A percentile compares a stretch with the other conserved stretches of the same genome.
These are phyloP conservation scores for Schwanniomyces polymorphus DNA, from an alignment of 805 yeast species.

Conservation along the genomic window DNA sequence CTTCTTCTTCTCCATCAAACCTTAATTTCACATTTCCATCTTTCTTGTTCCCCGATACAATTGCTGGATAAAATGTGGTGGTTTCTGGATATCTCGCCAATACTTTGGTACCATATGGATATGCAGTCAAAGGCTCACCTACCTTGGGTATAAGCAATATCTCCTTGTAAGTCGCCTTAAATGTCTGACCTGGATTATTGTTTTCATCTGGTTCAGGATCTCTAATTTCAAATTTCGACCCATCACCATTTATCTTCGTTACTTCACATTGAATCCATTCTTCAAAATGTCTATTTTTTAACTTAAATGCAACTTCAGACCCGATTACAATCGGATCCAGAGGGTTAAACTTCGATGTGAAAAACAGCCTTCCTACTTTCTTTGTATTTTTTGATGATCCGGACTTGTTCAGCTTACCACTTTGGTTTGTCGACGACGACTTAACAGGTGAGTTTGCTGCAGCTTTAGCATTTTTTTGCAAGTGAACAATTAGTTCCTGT, in stretches of 20 bases:
- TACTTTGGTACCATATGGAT: slow-evolving; percentile 78
- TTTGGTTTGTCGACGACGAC: slow-evolving; percentile 2
- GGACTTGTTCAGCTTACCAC: slow-evolving; percentile 2
- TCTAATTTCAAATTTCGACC: slow-evolving; percentile 78
- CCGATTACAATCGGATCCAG: slow-evolving; percentile 60
- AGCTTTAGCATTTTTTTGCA: slow-evolving; percentile 16
- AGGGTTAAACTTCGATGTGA: slow-evolving; percentile 59
- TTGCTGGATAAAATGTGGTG: slow-evolving; percentile 94
- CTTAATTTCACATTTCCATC: slow-evolving; percentile 76
- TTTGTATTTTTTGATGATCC: slow-evolving; percentile 15
- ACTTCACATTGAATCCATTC: slow-evolving; percentile 98
- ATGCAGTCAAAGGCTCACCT: slow-evolving; percentile 47
- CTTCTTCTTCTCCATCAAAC: slow-evolving; percentile 98
- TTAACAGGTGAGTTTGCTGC: slow-evolving; percentile 6
- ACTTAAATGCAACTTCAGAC: slow-evolving; percentile 85
- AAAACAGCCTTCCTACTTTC: slow-evolving; percentile 45
- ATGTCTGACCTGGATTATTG: slow-evolving; percentile 83
- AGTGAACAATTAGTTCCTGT: slow-evolving; percentile 39
- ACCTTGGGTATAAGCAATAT: slow-evolving; percentile 67
- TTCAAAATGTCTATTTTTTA: slow-evolving; percentile 67
- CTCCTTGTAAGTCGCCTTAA: slow-evolving; percentile 81
- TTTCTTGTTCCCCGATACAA: slow-evolving; percentile 73
- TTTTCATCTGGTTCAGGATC: slow-evolving; percentile 98
- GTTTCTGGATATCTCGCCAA: slow-evolving; percentile 96
- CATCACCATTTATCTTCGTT: slow-evolving; percentile 71